Conservation (phyloP, 1,284 basidiomycete genomes). For the Boletus holoroseus region DNA sequence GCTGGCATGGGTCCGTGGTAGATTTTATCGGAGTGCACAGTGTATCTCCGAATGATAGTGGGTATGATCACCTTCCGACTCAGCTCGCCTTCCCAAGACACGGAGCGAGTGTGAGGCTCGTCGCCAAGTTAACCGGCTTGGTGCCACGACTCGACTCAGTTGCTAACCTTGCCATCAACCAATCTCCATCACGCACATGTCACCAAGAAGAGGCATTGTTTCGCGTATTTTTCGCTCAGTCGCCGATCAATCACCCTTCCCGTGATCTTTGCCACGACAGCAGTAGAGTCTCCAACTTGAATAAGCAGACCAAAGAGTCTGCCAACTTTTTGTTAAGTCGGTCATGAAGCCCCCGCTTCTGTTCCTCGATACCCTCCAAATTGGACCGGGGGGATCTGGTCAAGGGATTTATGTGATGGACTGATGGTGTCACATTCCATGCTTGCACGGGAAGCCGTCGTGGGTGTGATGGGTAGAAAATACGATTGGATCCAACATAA, state of each 20-base stretch:
- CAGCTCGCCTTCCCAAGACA: not conserved
- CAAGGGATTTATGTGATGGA: not conserved
- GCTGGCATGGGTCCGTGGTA: not conserved
- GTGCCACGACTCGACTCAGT: not conserved
- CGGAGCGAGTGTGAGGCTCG: not conserved
- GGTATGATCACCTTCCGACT: not conserved
- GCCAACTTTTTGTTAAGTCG: not conserved
- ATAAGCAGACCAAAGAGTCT: not conserved
- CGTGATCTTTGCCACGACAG: not conserved
- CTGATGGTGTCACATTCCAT: not conserved
- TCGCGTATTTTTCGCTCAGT: not conserved
- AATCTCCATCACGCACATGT: not conserved
- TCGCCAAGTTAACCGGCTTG: no score
- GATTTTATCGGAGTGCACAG: no score
- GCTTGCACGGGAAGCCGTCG: slow-evolving; percentile 18
- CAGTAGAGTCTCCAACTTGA: not conserved
- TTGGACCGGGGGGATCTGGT: not conserved
- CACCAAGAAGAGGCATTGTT: not conserved
- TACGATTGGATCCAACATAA: no score
- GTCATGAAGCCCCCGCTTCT: not conserved
- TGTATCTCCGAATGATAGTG: not conserved
- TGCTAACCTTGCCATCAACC: not conserved
- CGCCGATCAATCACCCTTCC: not conserved
- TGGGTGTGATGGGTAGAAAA: slow-evolving; percentile 5
- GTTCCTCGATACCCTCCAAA: not conserved